Conservation (phyloP, 768 basidiomycete species). For the Amanita phalloides region DNA sequence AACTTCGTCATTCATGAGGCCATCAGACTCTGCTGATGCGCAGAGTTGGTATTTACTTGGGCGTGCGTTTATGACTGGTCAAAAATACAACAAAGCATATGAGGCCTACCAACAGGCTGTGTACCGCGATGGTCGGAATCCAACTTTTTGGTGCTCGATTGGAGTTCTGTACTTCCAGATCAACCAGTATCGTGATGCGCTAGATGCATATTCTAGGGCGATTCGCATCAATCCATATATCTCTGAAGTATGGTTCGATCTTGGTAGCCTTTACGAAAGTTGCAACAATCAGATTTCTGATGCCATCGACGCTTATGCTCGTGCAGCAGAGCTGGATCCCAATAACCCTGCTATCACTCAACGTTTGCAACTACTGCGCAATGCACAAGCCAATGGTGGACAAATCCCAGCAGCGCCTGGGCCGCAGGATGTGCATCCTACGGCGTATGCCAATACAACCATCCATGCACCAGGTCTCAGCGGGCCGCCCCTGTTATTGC, state of each 20-base stretch:
- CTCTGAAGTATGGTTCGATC: constrained; percentile 91
- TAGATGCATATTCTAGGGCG: constrained; percentile 97
- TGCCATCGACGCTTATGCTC: constrained; percentile 95
- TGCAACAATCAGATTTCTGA: constrained; percentile 99
- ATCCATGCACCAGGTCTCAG: constrained; percentile 59
- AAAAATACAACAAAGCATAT: constrained; percentile 99
- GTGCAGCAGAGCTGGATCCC: constrained; percentile 91
- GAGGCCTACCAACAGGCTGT: constrained; percentile 99
- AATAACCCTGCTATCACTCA: constrained; percentile 73
- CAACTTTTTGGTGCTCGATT: constrained; percentile 99
- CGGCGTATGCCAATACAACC: constrained; percentile 77
- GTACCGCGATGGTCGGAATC: constrained; percentile 96
- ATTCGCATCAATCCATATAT: constrained; percentile 99
- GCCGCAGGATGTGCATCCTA: constrained; percentile 93
- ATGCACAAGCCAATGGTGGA: constrained; percentile 65
- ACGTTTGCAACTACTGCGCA: constrained; percentile 67
- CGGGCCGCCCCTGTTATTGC: constrained; percentile 58
- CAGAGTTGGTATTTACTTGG: constrained; percentile 99
- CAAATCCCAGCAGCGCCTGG: constrained; percentile 81
- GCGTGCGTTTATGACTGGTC: constrained; percentile 96
- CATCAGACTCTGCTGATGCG: constrained; percentile 81
- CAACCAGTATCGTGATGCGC: constrained; percentile 97
- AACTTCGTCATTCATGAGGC: not conserved
- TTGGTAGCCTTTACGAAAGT: constrained; percentile 92
- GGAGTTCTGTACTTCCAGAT: constrained; percentile 99